Conservation (phyloP, 441 rosid genomes). For the Adansonia gregorii region DNA sequence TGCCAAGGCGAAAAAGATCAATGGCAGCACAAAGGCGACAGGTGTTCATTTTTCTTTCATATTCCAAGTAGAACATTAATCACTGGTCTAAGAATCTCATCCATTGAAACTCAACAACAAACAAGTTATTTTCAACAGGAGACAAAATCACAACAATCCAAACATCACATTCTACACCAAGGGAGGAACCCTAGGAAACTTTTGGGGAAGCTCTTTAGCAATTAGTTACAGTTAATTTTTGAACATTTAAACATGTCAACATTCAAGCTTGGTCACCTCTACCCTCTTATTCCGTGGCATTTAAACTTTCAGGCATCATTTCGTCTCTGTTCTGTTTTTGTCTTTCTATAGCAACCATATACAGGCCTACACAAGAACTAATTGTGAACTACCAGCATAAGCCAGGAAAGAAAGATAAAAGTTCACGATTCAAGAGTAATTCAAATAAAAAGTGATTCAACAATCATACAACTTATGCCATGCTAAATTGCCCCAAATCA, state of each 20-base stretch:
- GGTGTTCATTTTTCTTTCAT: background rate
- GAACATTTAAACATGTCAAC: slow-evolving; percentile 19
- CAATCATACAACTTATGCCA: slow-evolving; percentile 12
- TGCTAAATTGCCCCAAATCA: background rate
- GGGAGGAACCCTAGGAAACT: background rate
- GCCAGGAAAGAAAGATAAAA: background rate
- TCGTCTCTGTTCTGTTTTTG: slow-evolving; percentile 71
- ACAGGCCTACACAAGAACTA: slow-evolving; percentile 53
- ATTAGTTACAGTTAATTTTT: background rate
- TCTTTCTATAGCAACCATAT: slow-evolving; percentile 85
- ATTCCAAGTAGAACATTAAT: background rate
- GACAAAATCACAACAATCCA: background rate
- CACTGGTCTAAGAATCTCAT: background rate
- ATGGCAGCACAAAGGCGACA: background rate
- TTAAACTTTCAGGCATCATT: slow-evolving; percentile 67
- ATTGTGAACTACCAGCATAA: background rate
- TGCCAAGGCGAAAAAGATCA: background rate
- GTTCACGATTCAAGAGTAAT: slow-evolving; percentile 7
- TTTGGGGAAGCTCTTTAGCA: slow-evolving; percentile 17
- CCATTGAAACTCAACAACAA: background rate
- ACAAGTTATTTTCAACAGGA: background rate
- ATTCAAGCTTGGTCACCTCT: slow-evolving; percentile 49
- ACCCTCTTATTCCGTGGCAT: slow-evolving; percentile 58
- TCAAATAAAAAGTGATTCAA: background rate
- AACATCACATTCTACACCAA: background rate